A percentile compares a stretch with the other conserved stretches of the same genome.
Evolutionary conservation across 2,329 filamentous ascomycete species (phyloP).

Genomic region (Penicillium fuscoglaucum): DNA sequence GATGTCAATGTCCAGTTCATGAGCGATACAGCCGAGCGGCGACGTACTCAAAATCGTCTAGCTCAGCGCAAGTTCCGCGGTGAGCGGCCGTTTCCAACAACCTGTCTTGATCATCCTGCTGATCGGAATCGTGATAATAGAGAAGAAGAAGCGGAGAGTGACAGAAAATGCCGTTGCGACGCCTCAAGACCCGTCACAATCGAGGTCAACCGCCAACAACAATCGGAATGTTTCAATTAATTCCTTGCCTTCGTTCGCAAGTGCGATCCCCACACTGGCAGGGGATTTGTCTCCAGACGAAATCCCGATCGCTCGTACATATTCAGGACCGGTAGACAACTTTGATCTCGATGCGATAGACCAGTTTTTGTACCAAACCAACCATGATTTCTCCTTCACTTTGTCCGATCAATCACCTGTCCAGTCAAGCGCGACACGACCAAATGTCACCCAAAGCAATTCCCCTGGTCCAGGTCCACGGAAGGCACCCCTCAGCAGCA

Average conservation of each 20-base stretch:
- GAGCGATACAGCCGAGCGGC: not conserved
- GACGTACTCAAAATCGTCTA: not conserved
- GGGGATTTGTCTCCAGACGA: not conserved
- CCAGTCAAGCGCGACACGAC: not conserved
- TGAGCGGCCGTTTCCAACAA: not conserved
- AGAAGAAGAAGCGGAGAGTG: not conserved
- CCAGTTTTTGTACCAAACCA: not conserved
- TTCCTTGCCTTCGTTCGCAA: not conserved
- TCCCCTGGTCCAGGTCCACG: too few relatives aligned
- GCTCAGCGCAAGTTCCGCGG: not conserved
- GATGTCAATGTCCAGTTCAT: not conserved
- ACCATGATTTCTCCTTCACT: not conserved
- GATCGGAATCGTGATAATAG: not conserved
- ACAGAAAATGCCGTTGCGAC: not conserved
- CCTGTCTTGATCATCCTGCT: not conserved
- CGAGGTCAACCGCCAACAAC: not conserved
- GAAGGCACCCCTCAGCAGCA: too few relatives aligned
- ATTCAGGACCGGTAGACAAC: not conserved
- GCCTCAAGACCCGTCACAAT: not conserved
- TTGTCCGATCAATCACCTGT: not conserved
- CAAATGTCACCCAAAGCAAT: not conserved
- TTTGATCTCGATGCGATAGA: not conserved
- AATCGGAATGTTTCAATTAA: not conserved
- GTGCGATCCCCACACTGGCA: not conserved
- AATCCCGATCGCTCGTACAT: not conserved